phyloP scores from a whole-genome alignment of 164 flowering plant species.

The Chloranthus sessilifolius region DNA sequence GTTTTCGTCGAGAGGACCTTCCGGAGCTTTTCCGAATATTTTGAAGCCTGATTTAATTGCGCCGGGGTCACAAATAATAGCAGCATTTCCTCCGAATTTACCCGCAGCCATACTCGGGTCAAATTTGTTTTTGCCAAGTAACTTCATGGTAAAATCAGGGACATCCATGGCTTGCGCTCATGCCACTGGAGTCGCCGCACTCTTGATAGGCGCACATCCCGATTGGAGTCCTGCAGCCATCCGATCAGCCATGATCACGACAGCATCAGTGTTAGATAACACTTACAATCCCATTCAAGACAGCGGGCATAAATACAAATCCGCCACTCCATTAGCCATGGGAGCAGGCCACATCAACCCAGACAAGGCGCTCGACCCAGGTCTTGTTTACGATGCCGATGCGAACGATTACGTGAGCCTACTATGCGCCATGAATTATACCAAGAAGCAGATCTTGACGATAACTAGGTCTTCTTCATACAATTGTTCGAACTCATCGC shows the following conservation, averaged over 20 bases:
- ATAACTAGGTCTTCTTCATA: constrained; percentile 17
- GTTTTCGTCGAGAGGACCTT: constrained; percentile 44
- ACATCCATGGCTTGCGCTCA: constrained; percentile 47
- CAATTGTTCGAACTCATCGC: constrained; percentile 16
- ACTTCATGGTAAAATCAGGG: constrained; percentile 28
- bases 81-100: constrained; percentile 28
- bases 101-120: constrained; percentile 6
- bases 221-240: constrained; percentile 45
- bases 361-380: constrained; percentile 39
- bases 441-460: constrained; percentile 26
- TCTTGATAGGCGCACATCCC: constrained; percentile 34
- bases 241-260: constrained; percentile 39
- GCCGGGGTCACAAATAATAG: constrained; percentile 39
- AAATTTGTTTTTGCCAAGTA: constrained; percentile 12
- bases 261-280: constrained; percentile 23
- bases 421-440: constrained; percentile 43
- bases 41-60: constrained; percentile 28
- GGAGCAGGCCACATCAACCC: constrained; percentile 44
- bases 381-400: constrained; percentile 33
- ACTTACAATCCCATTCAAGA: constrained; percentile 16
- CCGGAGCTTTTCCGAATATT: constrained; percentile 6
- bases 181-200: constrained; percentile 33
- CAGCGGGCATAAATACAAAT: background rate
- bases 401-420: constrained; percentile 33
- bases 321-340: constrained; percentile 29